Percentiles rank a stretch among this genome's conserved stretches.
Evolutionary conservation across 1,139 yeast genomes (phyloP).

Genomic region (Candida sanyaensis): DNA sequence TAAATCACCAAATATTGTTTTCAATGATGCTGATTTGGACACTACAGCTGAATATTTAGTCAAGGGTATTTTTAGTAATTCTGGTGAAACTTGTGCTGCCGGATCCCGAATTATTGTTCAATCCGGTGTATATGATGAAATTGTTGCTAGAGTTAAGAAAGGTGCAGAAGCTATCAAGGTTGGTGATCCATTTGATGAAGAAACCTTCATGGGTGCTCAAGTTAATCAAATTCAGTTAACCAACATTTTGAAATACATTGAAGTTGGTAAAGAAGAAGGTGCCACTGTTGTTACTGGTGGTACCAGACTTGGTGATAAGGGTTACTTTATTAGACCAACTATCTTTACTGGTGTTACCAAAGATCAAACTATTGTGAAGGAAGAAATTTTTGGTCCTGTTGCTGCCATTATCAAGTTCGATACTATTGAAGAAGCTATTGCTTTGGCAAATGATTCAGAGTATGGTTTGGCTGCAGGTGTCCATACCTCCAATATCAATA

Average conservation of each 20-base stretch:
- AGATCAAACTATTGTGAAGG: conserved; percentile 68
- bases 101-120: conserved; percentile 83
- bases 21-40: conserved; percentile 70
- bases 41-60: conserved; percentile 60
- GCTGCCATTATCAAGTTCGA: conserved; percentile 73
- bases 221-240: conserved; percentile 74
- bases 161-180: conserved; percentile 59
- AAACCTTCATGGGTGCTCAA: conserved; percentile 82
- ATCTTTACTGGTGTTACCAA: conserved; percentile 70
- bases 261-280: conserved; percentile 73
- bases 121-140: conserved; percentile 70
- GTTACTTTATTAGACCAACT: conserved; percentile 80
- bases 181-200: conserved; percentile 77
- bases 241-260: conserved; percentile 72
- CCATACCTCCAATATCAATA: conserved; percentile 69
- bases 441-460: conserved; percentile 68
- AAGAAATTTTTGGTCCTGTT: conserved; percentile 89
- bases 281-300: conserved; percentile 80
- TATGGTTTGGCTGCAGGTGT: conserved; percentile 88
- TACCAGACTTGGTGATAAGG: conserved; percentile 64
- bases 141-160: conserved; percentile 58
- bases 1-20: conserved; percentile 79
- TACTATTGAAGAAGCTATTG: conserved; percentile 69
- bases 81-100: conserved; percentile 89
- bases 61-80: conserved; percentile 65